These are phyloP conservation scores for Trichosanthes truncata DNA, from an alignment of 306 rosid species.

Conservation along the genomic window DNA sequence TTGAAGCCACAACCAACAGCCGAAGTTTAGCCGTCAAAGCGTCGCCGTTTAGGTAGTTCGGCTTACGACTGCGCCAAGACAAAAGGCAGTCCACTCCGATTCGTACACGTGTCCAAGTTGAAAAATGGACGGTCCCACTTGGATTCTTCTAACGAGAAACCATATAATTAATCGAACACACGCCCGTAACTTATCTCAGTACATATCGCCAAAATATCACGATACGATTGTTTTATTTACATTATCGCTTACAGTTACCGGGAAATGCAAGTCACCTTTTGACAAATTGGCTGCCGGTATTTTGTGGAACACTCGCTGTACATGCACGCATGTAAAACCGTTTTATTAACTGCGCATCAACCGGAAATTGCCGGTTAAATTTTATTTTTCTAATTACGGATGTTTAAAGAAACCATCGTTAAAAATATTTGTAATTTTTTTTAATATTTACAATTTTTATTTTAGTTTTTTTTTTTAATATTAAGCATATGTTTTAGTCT, in stretches of 20 bases:
- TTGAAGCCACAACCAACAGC: not conserved
- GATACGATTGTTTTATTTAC: not conserved
- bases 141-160: slow-evolving; percentile 24
- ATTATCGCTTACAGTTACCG: not conserved
- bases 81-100: not conserved
- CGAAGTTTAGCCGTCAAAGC: not conserved
- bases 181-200: slow-evolving; percentile 9
- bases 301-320: slow-evolving; percentile 35
- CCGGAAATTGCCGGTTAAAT: slow-evolving; percentile 51
- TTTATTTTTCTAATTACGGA: too few species aligned
- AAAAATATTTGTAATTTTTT: too few species aligned
- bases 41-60: not conserved
- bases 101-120: slow-evolving; percentile 35
- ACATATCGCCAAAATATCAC: not conserved
- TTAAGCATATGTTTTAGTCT: too few species aligned
- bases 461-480: too few species aligned
- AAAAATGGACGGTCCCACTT: slow-evolving; percentile 26
- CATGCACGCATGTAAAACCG: slow-evolving; percentile 26
- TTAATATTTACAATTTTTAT: too few species aligned
- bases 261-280: slow-evolving; percentile 3
- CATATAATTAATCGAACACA: slow-evolving; percentile 29
- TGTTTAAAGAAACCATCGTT: too few species aligned
- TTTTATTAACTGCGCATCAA: slow-evolving; percentile 38
- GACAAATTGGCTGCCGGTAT: slow-evolving; percentile 34
- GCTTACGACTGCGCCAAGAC: not conserved